Conservation (phyloP, 1,284 basidiomycete species). For the Trametes polyzona region DNA sequence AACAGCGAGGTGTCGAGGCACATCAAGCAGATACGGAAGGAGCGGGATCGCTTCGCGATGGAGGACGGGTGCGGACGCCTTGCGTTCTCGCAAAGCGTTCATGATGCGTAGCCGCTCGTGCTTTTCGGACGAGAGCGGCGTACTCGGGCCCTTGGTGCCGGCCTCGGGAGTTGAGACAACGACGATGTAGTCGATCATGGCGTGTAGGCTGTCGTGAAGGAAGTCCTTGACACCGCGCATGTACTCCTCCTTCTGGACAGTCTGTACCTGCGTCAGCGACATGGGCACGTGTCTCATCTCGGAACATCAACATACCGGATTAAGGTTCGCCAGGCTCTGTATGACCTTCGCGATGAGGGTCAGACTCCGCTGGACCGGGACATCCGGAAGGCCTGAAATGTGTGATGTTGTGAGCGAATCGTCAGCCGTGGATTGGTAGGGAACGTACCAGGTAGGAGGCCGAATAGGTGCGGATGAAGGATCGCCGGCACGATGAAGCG, state of each 20-base stretch:
- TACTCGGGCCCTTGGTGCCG: conserved; percentile 36
- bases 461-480: conserved; percentile 77
- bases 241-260: conserved; percentile 69
- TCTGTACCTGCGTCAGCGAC: conserved; percentile 40
- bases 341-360: conserved; percentile 80
- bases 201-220: conserved; percentile 56
- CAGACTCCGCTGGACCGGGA: conserved; percentile 70
- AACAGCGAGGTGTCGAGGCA: conserved; percentile 72
- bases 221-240: conserved; percentile 75
- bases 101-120: conserved; percentile 58
- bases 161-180: conserved; percentile 64
- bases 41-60: conserved; percentile 71
- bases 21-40: conserved; percentile 70
- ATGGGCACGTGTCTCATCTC: not conserved
- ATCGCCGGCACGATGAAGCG: conserved; percentile 85
- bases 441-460: conserved; percentile 71
- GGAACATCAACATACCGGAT: conserved; percentile 52
- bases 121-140: conserved; percentile 42
- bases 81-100: conserved; percentile 58
- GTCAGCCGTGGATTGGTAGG: conserved; percentile 1
- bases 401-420: not conserved
- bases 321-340: conserved; percentile 80
- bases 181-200: conserved; percentile 77
- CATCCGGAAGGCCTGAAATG: conserved; percentile 60
- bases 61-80: conserved; percentile 54